These are phyloP conservation scores for Diaporthe humulicola DNA, from an alignment of 2,329 filamentous ascomycete genomes.

Conservation along the genomic window DNA sequence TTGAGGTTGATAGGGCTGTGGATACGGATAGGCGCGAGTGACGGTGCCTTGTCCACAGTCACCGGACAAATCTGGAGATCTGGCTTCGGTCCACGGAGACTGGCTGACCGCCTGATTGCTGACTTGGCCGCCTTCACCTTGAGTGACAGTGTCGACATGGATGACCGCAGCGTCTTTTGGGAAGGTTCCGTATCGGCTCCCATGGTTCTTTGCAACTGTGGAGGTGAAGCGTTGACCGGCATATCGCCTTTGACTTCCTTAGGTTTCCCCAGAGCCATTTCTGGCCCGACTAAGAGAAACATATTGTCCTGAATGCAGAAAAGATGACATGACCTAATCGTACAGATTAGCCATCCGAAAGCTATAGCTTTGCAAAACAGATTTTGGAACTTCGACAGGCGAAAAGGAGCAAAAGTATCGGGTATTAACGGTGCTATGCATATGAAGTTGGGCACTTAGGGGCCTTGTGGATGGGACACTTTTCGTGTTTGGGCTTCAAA, in stretches of 20 bases:
- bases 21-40: conserved; percentile 9
- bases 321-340: not conserved
- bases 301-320: not conserved
- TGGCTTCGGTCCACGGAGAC: conserved; percentile 7
- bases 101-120: not conserved
- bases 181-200: not conserved
- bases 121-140: conserved; percentile 14
- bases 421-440: not conserved
- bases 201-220: not conserved
- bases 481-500: not conserved
- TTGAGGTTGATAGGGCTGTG: conserved; percentile 21
- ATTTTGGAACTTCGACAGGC: not conserved
- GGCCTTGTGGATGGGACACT: too few relatives aligned
- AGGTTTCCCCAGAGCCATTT: conserved; percentile 16
- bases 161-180: not conserved
- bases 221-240: not conserved
- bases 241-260: not conserved
- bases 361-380: not conserved
- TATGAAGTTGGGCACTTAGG: not conserved
- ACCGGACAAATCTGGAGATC: not conserved
- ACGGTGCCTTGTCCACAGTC: not conserved
- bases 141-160: conserved; percentile 1
- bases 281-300: conserved; percentile 24
- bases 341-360: not conserved
- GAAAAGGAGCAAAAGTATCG: not conserved